Conservation (phyloP, 139 green algal genomes). For the Bryopsis sp. region DNA sequence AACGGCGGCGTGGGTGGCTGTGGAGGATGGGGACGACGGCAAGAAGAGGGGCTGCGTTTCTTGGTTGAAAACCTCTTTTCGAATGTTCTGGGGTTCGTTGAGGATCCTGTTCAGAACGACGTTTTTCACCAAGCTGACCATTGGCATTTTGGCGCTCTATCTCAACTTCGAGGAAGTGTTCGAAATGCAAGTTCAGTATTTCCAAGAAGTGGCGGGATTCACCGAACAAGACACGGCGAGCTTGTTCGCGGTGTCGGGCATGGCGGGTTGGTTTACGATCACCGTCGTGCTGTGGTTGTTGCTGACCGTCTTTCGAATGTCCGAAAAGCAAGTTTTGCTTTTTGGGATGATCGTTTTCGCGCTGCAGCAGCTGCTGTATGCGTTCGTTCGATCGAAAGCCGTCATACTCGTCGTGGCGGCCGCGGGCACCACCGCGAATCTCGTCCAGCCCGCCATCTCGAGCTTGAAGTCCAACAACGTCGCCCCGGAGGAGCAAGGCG, state of each 20-base stretch:
- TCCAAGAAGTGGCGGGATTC: slow-evolving; percentile 10
- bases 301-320: not conserved
- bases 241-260: not conserved
- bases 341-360: not conserved
- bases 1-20: not conserved
- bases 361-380: not conserved
- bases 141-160: slow-evolving; percentile 16
- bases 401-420: not conserved
- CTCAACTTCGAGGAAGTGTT: slow-evolving; percentile 20
- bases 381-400: not conserved
- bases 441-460: not conserved
- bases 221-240: not conserved
- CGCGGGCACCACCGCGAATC: not conserved
- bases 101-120: slow-evolving; percentile 4
- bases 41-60: not conserved
- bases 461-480: slow-evolving; percentile 11
- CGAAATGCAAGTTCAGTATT: slow-evolving; percentile 4
- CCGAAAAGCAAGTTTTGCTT: slow-evolving; percentile 4
- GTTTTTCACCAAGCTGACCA: not conserved
- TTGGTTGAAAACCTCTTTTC: not conserved
- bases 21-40: not conserved
- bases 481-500: slow-evolving; percentile 13
- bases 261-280: not conserved
- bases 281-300: slow-evolving; percentile 1
- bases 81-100: not conserved